phyloP scores from a whole-genome alignment of 768 basidiomycete genomes.

The Xerocomus potaroensis region DNA sequence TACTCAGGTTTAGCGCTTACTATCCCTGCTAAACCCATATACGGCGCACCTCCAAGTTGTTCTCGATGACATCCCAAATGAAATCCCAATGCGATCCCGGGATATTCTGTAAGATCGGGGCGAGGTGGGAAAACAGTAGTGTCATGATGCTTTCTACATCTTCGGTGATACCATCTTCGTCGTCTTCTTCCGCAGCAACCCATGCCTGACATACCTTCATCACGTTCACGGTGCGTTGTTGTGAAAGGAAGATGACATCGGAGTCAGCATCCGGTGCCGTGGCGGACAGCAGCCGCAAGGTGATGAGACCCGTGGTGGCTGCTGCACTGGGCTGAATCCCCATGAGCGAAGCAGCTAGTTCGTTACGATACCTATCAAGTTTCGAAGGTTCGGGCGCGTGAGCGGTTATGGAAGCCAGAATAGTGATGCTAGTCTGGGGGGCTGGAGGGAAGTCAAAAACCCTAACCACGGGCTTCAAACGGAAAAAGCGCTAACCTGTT shows the following conservation, averaged over 20 bases:
- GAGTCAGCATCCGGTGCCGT: slow-evolving; percentile 76
- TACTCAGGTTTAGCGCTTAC: slow-evolving; percentile 26
- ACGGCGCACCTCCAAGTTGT: slow-evolving; percentile 72
- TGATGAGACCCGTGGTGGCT: slow-evolving; percentile 63
- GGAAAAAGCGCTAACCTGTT: slow-evolving; percentile 45
- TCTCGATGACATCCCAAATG: slow-evolving; percentile 85
- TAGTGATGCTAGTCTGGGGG: slow-evolving; percentile 62
- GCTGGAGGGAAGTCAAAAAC: slow-evolving; percentile 39
- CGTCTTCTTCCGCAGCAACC: slow-evolving; percentile 54
- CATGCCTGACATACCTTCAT: slow-evolving; percentile 83
- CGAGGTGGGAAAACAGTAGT: slow-evolving; percentile 66
- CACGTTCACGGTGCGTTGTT: slow-evolving; percentile 81
- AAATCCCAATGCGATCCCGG: slow-evolving; percentile 91
- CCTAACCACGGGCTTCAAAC: not conserved
- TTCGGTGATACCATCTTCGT: slow-evolving; percentile 63
- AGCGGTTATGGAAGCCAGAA: slow-evolving; percentile 57
- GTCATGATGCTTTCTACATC: slow-evolving; percentile 78
- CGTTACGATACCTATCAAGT: slow-evolving; percentile 81
- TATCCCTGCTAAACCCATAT: not conserved
- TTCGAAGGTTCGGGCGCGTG: slow-evolving; percentile 65
- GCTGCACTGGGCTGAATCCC: slow-evolving; percentile 60
- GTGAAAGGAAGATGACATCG: slow-evolving; percentile 78
- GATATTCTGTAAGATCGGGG: slow-evolving; percentile 84
- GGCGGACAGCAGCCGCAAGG: slow-evolving; percentile 65
- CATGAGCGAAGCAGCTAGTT: slow-evolving; percentile 76